Conservation (phyloP, 2,329 filamentous ascomycete species). For the Atkinsonella texensis region DNA sequence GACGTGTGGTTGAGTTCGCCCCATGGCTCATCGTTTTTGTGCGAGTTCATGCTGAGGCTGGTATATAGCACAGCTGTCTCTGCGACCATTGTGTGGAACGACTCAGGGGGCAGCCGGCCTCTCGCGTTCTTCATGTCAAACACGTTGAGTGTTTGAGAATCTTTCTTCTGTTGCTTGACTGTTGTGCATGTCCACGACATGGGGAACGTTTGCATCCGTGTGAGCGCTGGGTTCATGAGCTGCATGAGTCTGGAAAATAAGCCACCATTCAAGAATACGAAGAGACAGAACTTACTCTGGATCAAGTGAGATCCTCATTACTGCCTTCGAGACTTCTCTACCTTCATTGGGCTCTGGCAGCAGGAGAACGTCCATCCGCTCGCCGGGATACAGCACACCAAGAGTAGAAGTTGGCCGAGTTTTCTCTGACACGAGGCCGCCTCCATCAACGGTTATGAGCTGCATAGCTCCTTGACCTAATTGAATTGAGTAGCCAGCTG, state of each 20-base stretch:
- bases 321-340: no score
- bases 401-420: conserved; percentile 8
- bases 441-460: conserved; percentile 12
- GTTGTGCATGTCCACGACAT: conserved; percentile 1
- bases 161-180: neutral
- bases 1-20: conserved; percentile 11
- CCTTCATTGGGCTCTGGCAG: neutral
- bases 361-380: conserved; percentile 10
- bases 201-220: conserved; percentile 10
- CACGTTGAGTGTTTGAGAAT: neutral
- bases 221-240: conserved; percentile 12
- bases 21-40: conserved; percentile 9
- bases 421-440: conserved; percentile 1
- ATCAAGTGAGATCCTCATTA: conserved; percentile 6
- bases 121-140: neutral
- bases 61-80: conserved; percentile 10
- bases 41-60: conserved; percentile 7
- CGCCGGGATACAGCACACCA: conserved; percentile 14
- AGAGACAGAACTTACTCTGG: conserved; percentile 6
- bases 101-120: neutral
- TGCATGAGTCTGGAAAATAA: conserved; percentile 10
- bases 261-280: neutral
- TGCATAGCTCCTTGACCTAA: conserved; percentile 8
- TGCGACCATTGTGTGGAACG: neutral
- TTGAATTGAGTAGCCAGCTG: conserved; percentile 9